A percentile compares a stretch with the other conserved stretches of the same genome.
These are phyloP conservation scores for Sequoiadendron giganteum DNA, from an alignment of 75 land plant species.

Conservation along the genomic window DNA sequence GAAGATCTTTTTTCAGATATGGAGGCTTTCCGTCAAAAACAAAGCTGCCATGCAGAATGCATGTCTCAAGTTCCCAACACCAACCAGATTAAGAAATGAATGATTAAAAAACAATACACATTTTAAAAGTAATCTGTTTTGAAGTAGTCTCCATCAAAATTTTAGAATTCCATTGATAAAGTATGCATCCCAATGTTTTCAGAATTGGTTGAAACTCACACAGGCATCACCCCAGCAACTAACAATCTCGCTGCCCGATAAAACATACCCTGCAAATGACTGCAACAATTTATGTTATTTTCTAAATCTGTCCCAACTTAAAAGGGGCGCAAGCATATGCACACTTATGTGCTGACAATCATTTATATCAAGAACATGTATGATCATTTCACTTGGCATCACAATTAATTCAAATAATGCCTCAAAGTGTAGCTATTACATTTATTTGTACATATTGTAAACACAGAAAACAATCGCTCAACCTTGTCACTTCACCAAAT, in stretches of 20 bases:
- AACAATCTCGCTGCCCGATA: constrained; percentile 19
- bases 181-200: neutral
- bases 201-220: constrained; percentile 19
- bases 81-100: constrained; percentile 1
- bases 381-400: neutral
- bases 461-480: too few relatives aligned
- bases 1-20: constrained; percentile 17
- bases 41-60: constrained; percentile 12
- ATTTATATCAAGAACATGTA: neutral
- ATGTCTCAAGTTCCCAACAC: neutral
- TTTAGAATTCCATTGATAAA: neutral
- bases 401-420: neutral
- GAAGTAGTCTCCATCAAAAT: neutral
- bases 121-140: neutral
- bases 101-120: neutral
- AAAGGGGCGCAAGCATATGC: neutral
- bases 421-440: neutral
- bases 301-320: neutral
- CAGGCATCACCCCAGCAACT: constrained; percentile 31
- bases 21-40: constrained; percentile 28
- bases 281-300: constrained; percentile 5
- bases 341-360: neutral
- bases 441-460: too few relatives aligned
- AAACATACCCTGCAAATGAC: constrained; percentile 41
- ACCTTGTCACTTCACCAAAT: constrained; percentile 31